Percentiles rank a stretch among this genome's conserved stretches.
Evolutionary conservation across 495 filamentous ascomycete species (phyloP).

Genomic region (Daldinia decipiens): DNA sequence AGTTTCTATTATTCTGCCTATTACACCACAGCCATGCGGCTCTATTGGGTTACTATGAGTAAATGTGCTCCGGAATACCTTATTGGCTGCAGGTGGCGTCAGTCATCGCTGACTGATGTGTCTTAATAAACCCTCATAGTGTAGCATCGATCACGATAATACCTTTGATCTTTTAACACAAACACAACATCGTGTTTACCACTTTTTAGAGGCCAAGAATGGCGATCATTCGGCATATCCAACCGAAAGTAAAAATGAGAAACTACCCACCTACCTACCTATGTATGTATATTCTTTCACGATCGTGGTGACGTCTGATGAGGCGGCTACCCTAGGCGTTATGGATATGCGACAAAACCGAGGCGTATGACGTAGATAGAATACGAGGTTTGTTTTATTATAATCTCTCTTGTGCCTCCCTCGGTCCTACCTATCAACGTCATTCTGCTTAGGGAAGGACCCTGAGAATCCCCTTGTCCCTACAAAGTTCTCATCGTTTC

Average conservation of each 20-base stretch:
- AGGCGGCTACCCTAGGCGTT: slow-evolving; percentile 19
- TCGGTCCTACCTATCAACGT: slow-evolving; percentile 33
- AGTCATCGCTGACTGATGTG: background rate
- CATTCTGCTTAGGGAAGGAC: slow-evolving; percentile 33
- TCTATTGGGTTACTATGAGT: background rate
- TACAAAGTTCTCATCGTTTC: slow-evolving; percentile 23
- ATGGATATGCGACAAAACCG: background rate
- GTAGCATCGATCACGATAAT: slow-evolving; percentile 1
- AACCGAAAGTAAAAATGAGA: slow-evolving; percentile 15
- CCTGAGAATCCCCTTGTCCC: slow-evolving; percentile 27
- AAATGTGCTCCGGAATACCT: background rate
- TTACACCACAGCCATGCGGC: background rate
- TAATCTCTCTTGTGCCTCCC: slow-evolving; percentile 5
- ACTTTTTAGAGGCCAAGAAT: background rate
- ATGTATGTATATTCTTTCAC: slow-evolving; percentile 5
- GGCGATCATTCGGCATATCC: background rate
- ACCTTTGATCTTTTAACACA: background rate
- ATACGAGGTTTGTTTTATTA: slow-evolving; percentile 8
- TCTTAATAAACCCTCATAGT: background rate
- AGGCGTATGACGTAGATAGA: slow-evolving; percentile 33
- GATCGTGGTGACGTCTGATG: slow-evolving; percentile 12
- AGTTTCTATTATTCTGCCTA: no score
- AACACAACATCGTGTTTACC: background rate
- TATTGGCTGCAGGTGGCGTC: background rate
- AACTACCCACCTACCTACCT: background rate